Percentiles rank a stretch among this genome's conserved stretches.
Conservation (phyloP, 106 monocot genomes). For the Phalaenopsis equestris region DNA sequence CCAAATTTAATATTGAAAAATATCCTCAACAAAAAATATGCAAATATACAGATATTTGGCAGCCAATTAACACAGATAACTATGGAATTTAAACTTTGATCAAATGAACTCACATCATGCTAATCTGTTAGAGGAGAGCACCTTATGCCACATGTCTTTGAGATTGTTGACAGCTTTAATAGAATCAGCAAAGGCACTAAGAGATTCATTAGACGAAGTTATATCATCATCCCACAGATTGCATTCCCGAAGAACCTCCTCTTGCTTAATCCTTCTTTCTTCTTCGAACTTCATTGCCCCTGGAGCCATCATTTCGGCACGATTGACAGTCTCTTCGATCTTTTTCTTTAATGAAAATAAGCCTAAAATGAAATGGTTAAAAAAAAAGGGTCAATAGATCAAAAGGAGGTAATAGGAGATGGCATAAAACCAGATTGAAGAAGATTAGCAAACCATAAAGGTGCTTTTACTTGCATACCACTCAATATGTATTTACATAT, state of each 20-base stretch:
- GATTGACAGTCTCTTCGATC: conserved; percentile 58
- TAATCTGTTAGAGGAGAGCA: conserved; percentile 43
- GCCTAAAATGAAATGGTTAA: conserved; percentile 23
- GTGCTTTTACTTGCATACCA: too few relatives aligned
- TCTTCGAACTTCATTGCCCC: conserved; percentile 63
- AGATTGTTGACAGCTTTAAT: conserved; percentile 55
- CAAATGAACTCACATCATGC: conserved; percentile 30
- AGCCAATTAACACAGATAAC: background rate
- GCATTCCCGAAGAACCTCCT: conserved; percentile 31
- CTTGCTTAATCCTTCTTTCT: conserved; percentile 46
- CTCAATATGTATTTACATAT: too few relatives aligned
- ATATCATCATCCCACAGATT: conserved; percentile 73
- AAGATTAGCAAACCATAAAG: background rate
- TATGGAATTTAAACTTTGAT: background rate
- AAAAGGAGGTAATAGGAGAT: background rate
- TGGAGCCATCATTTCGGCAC: conserved; percentile 42
- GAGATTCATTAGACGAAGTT: conserved; percentile 42
- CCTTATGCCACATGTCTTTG: conserved; percentile 81
- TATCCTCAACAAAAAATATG: background rate
- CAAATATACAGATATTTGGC: background rate
- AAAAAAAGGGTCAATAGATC: background rate
- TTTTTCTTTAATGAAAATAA: conserved; percentile 74
- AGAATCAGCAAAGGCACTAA: conserved; percentile 45
- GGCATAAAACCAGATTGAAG: background rate
- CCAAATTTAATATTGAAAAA: background rate